A percentile compares a stretch with the other conserved stretches of the same genome.
Evolutionary conservation across 1,284 basidiomycete species (phyloP).

Genomic region (Erythrobasidium hasegawianum): DNA sequence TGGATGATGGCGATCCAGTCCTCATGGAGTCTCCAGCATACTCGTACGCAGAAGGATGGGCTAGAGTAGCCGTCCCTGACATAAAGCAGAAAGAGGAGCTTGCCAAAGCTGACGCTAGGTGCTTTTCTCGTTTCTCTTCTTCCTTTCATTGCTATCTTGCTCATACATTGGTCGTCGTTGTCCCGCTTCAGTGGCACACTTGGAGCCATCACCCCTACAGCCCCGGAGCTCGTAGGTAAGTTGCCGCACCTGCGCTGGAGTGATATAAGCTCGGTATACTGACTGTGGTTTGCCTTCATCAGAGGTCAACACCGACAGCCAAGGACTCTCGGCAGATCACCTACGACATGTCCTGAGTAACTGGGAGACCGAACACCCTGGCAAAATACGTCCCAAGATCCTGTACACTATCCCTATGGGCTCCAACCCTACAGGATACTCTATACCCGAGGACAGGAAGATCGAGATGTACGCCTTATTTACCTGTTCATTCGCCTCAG

Average conservation of each 20-base stretch:
- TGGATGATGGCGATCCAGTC: constrained; percentile 76
- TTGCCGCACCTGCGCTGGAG: too few species aligned
- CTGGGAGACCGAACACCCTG: constrained; percentile 60
- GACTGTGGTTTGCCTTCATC: too few species aligned
- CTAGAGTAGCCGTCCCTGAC: constrained; percentile 9
- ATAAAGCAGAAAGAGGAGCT: constrained; percentile 3
- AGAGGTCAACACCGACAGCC: constrained; percentile 73
- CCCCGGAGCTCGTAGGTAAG: constrained; percentile 64
- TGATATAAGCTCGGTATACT: too few species aligned
- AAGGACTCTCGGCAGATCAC: constrained; percentile 65
- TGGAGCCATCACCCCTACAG: constrained; percentile 54
- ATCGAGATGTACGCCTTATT: constrained; percentile 24
- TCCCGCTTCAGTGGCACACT: constrained; percentile 44
- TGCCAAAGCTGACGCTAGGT: constrained; percentile 21
- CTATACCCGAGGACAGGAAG: constrained; percentile 43
- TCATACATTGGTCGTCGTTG: background rate
- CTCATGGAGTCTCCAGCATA: constrained; percentile 84
- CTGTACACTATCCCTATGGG: constrained; percentile 68
- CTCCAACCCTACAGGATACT: constrained; percentile 69
- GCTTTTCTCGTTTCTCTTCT: background rate
- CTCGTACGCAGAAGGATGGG: constrained; percentile 37
- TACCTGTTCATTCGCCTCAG: too few species aligned
- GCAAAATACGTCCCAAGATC: constrained; percentile 69
- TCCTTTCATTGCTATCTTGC: constrained; percentile 14
- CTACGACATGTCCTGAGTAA: constrained; percentile 65